phyloP scores from a whole-genome alignment of 169 alveolate genomes.

The Eimeria falciformis region DNA sequence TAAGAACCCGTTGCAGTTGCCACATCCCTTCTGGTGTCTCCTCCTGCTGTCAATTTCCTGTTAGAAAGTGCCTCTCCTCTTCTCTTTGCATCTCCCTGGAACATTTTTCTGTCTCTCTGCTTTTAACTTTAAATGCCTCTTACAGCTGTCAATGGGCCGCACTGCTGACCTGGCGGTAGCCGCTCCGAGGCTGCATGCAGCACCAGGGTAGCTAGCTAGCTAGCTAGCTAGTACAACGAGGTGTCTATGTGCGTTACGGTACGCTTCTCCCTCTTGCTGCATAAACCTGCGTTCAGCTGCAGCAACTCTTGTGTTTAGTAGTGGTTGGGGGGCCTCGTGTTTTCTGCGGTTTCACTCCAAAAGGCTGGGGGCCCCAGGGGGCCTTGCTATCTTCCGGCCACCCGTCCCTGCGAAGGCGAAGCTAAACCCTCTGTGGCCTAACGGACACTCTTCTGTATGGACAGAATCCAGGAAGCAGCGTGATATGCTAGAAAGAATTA shows the following conservation, averaged over 20 bases:
- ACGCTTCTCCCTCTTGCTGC: neutral
- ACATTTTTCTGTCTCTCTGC: neutral
- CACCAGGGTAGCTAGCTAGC: conserved; percentile 36
- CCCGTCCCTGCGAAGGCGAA: neutral
- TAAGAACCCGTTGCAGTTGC: too few relatives aligned
- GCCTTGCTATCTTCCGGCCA: neutral
- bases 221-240: conserved; percentile 10
- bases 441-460: conserved; percentile 3
- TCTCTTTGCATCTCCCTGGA: too few relatives aligned
- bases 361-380: conserved; percentile 7
- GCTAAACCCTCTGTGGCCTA: conserved; percentile 16
- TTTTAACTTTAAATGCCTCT: neutral
- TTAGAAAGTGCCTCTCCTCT: too few relatives aligned
- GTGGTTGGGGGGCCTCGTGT: neutral
- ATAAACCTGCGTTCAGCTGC: neutral
- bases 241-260: neutral
- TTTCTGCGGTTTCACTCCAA: conserved; percentile 25
- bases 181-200: neutral
- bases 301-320: conserved; percentile 14
- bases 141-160: neutral
- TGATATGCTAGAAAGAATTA: neutral
- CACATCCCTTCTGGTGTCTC: too few relatives aligned
- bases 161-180: too few relatives aligned
- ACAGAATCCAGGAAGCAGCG: neutral
- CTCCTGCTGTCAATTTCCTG: too few relatives aligned